Evolutionary conservation across 257 asterid genomes (phyloP).

Genomic region (Forsythia suspensa): DNA sequence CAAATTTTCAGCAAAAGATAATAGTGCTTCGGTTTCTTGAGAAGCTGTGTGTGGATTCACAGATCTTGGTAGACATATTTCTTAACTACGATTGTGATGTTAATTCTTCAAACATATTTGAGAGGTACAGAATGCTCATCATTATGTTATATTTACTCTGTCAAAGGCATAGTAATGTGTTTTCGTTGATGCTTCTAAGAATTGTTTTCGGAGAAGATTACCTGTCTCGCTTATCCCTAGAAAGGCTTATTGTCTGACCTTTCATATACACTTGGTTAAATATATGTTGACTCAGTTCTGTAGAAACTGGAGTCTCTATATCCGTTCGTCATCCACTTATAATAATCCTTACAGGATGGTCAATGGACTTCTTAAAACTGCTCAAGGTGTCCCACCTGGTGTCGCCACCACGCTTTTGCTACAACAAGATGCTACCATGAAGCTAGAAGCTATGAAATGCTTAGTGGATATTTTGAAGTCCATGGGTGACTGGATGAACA

Average conservation of each 20-base stretch:
- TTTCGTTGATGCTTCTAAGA: constrained; percentile 10
- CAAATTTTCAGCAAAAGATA: constrained; percentile 98
- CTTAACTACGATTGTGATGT: constrained; percentile 99
- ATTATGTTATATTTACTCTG: constrained; percentile 17
- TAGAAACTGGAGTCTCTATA: constrained; percentile 17
- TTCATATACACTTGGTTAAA: background rate
- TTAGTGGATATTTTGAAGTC: constrained; percentile 79
- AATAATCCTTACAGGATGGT: constrained; percentile 67
- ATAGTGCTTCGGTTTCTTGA: constrained; percentile 93
- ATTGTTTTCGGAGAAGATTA: background rate
- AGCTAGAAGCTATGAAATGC: constrained; percentile 95
- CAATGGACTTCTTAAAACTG: constrained; percentile 98
- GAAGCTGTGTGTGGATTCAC: constrained; percentile 89
- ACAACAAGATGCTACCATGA: constrained; percentile 81
- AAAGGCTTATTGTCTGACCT: constrained; percentile 12
- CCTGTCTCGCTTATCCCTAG: constrained; percentile 9
- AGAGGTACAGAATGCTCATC: constrained; percentile 62
- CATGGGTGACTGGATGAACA: constrained; percentile 99
- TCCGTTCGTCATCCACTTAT: constrained; percentile 17
- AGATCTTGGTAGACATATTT: constrained; percentile 94
- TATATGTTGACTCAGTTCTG: background rate
- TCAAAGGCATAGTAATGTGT: background rate
- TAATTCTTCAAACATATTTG: constrained; percentile 97
- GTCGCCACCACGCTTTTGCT: constrained; percentile 73
- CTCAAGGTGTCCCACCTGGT: constrained; percentile 98